Conservation (phyloP, 495 filamentous ascomycete species). For the Baudoinia panamericana region DNA sequence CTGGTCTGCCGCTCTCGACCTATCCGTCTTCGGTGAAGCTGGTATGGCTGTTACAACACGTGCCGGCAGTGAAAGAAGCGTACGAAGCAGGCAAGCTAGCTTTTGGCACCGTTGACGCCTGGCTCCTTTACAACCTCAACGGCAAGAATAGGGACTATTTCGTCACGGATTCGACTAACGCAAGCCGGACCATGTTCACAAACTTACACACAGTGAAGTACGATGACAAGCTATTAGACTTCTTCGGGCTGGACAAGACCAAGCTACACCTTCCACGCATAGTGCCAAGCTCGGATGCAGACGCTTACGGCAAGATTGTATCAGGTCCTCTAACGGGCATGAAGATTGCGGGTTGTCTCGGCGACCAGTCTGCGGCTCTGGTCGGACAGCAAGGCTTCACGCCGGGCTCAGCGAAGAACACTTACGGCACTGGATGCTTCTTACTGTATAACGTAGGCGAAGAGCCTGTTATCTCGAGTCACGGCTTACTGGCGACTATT, state of each 20-base stretch:
- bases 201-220: constrained; percentile 78
- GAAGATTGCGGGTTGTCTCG: constrained; percentile 75
- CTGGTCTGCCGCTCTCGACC: constrained; percentile 81
- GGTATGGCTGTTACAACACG: constrained; percentile 67
- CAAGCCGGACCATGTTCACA: constrained; percentile 93
- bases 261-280: constrained; percentile 75
- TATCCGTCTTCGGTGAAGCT: constrained; percentile 87
- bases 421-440: constrained; percentile 92
- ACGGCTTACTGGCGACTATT: constrained; percentile 77
- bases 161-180: constrained; percentile 88
- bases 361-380: constrained; percentile 82
- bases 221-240: constrained; percentile 64
- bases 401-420: constrained; percentile 83
- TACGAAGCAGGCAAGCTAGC: constrained; percentile 68
- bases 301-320: constrained; percentile 58
- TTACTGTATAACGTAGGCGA: constrained; percentile 85
- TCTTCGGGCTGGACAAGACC: constrained; percentile 63
- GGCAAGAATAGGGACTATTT: constrained; percentile 57
- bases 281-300: constrained; percentile 65
- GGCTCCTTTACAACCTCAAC: constrained; percentile 87
- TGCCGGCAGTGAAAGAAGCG: constrained; percentile 55
- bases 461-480: constrained; percentile 78
- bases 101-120: constrained; percentile 84
- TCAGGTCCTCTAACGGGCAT: constrained; percentile 58
- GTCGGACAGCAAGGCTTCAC: constrained; percentile 85